Base-by-base conservation (phyloP, 352 stramenopile species). In the Pythium apleroticum region DNA sequence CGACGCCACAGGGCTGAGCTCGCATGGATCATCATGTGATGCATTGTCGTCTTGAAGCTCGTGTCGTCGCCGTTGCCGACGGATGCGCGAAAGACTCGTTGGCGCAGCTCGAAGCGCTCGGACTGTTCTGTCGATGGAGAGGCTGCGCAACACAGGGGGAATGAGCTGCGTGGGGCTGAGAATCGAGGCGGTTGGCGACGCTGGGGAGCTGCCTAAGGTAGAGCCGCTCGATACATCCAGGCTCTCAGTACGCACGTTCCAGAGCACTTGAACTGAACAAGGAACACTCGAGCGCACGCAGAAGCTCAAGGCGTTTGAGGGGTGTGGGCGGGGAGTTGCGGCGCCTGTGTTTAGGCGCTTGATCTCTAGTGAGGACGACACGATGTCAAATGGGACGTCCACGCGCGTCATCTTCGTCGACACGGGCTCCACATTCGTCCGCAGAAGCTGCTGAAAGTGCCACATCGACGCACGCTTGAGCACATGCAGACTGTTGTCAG, bases 381-480 rank as follows among this genome's bases (percentile, higher is more conserved):
- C 28, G 1, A 90, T 49, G 28, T 83, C 77, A 53, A 87, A 88
- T 10, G 74, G 77, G 15, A 88, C 50, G 1, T 55, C 61, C 20
- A 88, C 58, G 7, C 74, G 71, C 35, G 67, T 57, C 81, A 90
- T 88, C 30, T 70, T 64, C 10, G 65, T 67, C 4, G 73, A 66
- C 7, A 54, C 35, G 2, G 60, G 31, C 48, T 87, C 71, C 17
- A 72, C 54, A 25, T 80, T 84, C 11, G 73, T 81, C 46, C 77
- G 74, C 49, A 87, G 41, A 17, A 90, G 75, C 54, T 90, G 81
- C 57, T 88, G 73, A 25, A 90, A 77, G 57, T 90, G 78, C 81
- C 78, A 84, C 70, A 87, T 78, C 28, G 78, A 84, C 53, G 77
- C 75, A 56, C 75, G 57, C n/a, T 63, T 68, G 28, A 90, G 71